Base-by-base conservation (phyloP, 768 basidiomycete genomes). In the Amanita pseudoporphyria region DNA sequence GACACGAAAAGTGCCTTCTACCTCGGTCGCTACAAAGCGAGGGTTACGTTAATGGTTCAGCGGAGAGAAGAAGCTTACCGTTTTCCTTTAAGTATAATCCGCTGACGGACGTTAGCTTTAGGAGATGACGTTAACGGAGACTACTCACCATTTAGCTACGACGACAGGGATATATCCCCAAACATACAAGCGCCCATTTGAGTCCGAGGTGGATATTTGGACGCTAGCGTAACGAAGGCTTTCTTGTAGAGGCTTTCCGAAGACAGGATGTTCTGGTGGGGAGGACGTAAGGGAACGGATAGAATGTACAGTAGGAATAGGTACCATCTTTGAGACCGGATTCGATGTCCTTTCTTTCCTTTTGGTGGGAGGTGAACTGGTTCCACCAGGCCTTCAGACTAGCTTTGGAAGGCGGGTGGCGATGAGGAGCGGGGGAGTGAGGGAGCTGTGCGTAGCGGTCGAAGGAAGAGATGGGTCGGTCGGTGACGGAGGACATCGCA, bases 101-200 rank as follows among this genome's bases (percentile, higher is more conserved):
- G 60, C 92, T 94, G 55, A 7, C 21, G 49, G 7, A 44, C 30
- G 45, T 51, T 26, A 52, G 47, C 24, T 37, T 44, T 36, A 24
- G 32, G 36, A 49, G 22, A 48, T 10, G 16, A 32, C 26, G 52
- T 48, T 41, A 16, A 35, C 24, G 19, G 36, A 39, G 32, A 50
- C 53, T 31, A 56, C 83, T 59, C 58, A 91, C 90, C 92, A 97
- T 68, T 96, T 97, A 40, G 95, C 95, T 36, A 99, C 95, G 46
- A 97, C 93, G 36, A 97, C 90, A 7, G 95, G 95, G 43, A 99
- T 89, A 62, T 87, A 87, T 1, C 94, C 92, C 86, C 89, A 94
- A 5, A 92, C 85, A 62, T 87, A 89, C 14, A 90, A 73, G 55
- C 87, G 81, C 6, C 91, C 91, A 53, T 79, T 79, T 9, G 84